A percentile compares a stretch with the other conserved stretches of the same genome.
phyloP scores from a whole-genome alignment of 2,329 filamentous ascomycete species.

The Teratosphaeria pseudoeucalypti region DNA sequence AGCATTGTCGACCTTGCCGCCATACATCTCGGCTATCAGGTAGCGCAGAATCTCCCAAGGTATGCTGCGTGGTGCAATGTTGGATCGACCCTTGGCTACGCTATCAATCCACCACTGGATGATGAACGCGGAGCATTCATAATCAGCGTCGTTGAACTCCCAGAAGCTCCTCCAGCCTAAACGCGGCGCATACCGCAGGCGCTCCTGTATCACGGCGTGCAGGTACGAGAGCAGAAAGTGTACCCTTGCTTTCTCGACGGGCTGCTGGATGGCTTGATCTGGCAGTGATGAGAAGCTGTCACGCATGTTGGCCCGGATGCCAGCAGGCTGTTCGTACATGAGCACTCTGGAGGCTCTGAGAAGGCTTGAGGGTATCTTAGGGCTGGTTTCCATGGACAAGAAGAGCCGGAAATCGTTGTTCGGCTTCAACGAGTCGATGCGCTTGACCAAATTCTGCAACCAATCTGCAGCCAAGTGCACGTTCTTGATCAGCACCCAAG shows the following conservation, averaged over 20 bases:
- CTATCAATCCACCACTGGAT: conserved; percentile 89
- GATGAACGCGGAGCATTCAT: conserved; percentile 93
- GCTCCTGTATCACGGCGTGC: conserved; percentile 90
- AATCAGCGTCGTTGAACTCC: conserved; percentile 99
- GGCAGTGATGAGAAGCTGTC: conserved; percentile 73
- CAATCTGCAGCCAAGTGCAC: conserved; percentile 92
- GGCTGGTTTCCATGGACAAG: conserved; percentile 94
- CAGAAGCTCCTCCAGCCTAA: conserved; percentile 98
- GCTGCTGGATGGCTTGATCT: conserved; percentile 56
- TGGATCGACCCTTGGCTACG: conserved; percentile 74
- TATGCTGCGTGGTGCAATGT: conserved; percentile 85
- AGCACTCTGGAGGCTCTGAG: conserved; percentile 86
- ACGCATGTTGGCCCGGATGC: conserved; percentile 96
- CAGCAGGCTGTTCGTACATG: conserved; percentile 96
- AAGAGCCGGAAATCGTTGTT: conserved; percentile 90
- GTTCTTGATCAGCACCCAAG: conserved; percentile 98
- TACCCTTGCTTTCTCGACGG: conserved; percentile 80
- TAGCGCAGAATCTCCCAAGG: conserved; percentile 94
- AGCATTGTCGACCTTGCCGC: conserved; percentile 92
- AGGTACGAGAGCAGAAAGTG: conserved; percentile 89
- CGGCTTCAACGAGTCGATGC: conserved; percentile 88
- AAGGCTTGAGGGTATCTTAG: conserved; percentile 89
- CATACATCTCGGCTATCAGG: conserved; percentile 87
- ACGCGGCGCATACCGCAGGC: conserved; percentile 83
- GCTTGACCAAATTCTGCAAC: conserved; percentile 95